Conservation (phyloP, 495 filamentous ascomycete species). For the Aspergillus biplanus region DNA sequence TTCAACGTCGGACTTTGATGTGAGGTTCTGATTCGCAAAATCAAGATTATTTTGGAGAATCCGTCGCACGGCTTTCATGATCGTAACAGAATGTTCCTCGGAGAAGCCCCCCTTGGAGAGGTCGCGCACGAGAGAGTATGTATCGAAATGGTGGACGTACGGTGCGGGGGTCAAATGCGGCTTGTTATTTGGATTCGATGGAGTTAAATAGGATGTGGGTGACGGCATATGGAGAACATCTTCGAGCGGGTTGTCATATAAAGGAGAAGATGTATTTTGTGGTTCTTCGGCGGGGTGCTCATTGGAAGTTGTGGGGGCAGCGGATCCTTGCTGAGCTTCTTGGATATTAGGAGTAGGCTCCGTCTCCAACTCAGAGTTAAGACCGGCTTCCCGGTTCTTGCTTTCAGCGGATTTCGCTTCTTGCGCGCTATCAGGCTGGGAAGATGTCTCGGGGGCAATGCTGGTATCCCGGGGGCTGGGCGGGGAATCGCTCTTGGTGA, state of each 20-base stretch:
- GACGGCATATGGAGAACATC: slow-evolving; percentile 65
- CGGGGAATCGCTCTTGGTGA: slow-evolving; percentile 18
- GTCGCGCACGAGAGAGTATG: slow-evolving; percentile 79
- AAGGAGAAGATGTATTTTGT: slow-evolving; percentile 7
- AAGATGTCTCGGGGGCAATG: not conserved
- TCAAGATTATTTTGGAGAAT: slow-evolving; percentile 79
- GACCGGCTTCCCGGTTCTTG: slow-evolving; percentile 17
- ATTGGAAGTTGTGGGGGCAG: slow-evolving; percentile 26
- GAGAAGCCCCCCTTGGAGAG: slow-evolving; percentile 72
- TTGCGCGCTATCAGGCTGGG: slow-evolving; percentile 8
- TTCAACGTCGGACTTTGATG: slow-evolving; percentile 78
- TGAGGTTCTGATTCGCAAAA: slow-evolving; percentile 72
- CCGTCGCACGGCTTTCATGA: slow-evolving; percentile 86
- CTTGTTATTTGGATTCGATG: slow-evolving; percentile 44
- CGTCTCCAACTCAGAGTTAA: slow-evolving; percentile 23
- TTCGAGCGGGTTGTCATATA: slow-evolving; percentile 58
- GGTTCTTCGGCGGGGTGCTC: slow-evolving; percentile 35
- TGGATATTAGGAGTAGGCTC: slow-evolving; percentile 25
- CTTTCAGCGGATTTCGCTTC: slow-evolving; percentile 27
- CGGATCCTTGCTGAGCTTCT: slow-evolving; percentile 21
- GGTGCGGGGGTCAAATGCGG: slow-evolving; percentile 71
- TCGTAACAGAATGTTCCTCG: slow-evolving; percentile 67
- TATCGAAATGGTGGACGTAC: slow-evolving; percentile 97
- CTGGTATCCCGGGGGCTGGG: slow-evolving; percentile 20
- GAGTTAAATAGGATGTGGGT: slow-evolving; percentile 39